These are phyloP conservation scores for Lunularia cruciata DNA, from an alignment of 225 moss, liverwort and hornwort species.

Conservation along the genomic window DNA sequence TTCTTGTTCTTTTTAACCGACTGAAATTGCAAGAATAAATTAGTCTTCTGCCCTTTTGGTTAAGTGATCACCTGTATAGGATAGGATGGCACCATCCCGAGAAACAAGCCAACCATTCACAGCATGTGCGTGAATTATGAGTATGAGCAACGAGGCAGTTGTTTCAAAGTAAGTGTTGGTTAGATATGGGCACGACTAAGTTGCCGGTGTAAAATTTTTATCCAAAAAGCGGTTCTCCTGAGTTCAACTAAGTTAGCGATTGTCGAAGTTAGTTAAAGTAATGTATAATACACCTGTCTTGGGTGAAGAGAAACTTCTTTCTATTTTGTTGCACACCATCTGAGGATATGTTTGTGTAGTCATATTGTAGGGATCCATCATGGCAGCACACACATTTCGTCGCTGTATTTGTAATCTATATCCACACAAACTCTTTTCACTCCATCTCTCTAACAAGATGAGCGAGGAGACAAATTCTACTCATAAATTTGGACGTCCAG, in stretches of 20 bases:
- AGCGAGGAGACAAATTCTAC: too few relatives aligned
- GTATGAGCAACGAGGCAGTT: not conserved
- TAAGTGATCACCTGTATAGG: slow-evolving; percentile 33
- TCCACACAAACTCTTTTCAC: too few relatives aligned
- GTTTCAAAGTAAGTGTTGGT: slow-evolving; percentile 1
- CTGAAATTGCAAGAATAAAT: slow-evolving; percentile 65
- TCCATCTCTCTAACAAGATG: too few relatives aligned
- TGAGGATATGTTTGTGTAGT: too few relatives aligned
- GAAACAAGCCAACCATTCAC: slow-evolving; percentile 10
- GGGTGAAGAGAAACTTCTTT: slow-evolving; percentile 4
- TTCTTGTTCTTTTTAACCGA: slow-evolving; percentile 93
- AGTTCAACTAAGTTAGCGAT: not conserved
- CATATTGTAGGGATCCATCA: too few relatives aligned
- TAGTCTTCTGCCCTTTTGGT: slow-evolving; percentile 11
- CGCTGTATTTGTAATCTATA: too few relatives aligned
- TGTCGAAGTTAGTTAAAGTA: slow-evolving; percentile 1
- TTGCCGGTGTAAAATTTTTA: slow-evolving; percentile 15
- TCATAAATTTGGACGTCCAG: too few relatives aligned
- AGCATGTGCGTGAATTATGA: slow-evolving; percentile 10
- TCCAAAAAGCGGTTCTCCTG: not conserved
- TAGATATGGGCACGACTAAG: slow-evolving; percentile 2
- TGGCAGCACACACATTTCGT: too few relatives aligned
- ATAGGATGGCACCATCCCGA: slow-evolving; percentile 22
- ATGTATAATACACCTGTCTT: slow-evolving; percentile 21
- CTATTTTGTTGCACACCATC: too few relatives aligned